Percentiles rank a stretch among this genome's conserved stretches.
These are phyloP conservation scores for Zygoascus meyerae DNA, from an alignment of 1,139 yeast genomes.

Conservation along the genomic window DNA sequence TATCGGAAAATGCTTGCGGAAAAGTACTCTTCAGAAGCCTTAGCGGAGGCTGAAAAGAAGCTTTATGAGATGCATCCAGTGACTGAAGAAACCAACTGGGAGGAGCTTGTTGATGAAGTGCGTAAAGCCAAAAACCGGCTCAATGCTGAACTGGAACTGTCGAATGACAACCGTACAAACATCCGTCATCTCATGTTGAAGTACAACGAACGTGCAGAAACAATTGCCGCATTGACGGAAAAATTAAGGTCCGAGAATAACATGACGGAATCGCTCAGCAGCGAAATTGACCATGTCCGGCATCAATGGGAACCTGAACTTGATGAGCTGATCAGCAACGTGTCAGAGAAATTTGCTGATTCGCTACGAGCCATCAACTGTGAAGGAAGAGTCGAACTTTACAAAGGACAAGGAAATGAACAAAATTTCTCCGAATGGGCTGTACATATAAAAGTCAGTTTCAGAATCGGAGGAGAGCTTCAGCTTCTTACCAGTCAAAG, in stretches of 20 bases:
- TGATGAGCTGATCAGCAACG: constrained; percentile 42
- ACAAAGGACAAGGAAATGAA: constrained; percentile 40
- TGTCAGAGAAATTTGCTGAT: constrained; percentile 57
- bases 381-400: constrained; percentile 69
- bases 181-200: constrained; percentile 11
- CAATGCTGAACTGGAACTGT: constrained; percentile 8
- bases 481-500: constrained; percentile 74
- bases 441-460: constrained; percentile 76
- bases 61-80: background rate
- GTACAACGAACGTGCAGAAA: constrained; percentile 25
- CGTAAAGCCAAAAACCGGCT: background rate
- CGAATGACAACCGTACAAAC: constrained; percentile 1
- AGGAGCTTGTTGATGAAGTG: background rate
- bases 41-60: constrained; percentile 3
- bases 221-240: constrained; percentile 29
- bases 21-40: background rate
- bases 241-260: constrained; percentile 23
- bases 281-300: constrained; percentile 39
- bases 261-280: constrained; percentile 29
- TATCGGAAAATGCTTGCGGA: background rate
- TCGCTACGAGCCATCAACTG: constrained; percentile 74
- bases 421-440: constrained; percentile 67
- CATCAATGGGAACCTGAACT: constrained; percentile 56
- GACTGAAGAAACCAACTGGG: constrained; percentile 5
- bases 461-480: constrained; percentile 67